A percentile compares a stretch with the other conserved stretches of the same genome.
These are phyloP conservation scores for Apophysomyces sp. DNA, from an alignment of 371 early-diverging fungal genomes.

Conservation along the genomic window DNA sequence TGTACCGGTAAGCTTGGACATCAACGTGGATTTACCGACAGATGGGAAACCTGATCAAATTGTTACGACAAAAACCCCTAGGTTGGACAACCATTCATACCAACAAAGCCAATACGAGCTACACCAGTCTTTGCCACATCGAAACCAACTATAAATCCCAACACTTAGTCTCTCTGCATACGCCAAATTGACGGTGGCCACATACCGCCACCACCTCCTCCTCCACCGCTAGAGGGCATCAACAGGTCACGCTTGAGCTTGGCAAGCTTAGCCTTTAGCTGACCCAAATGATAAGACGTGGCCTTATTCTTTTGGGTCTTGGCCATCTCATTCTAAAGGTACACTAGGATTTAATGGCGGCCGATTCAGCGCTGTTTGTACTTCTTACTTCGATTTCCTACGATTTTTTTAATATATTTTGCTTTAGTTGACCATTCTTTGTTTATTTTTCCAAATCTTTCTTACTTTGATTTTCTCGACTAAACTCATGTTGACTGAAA, in stretches of 20 bases:
- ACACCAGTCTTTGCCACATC: conserved; percentile 98
- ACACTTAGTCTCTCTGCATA: neutral
- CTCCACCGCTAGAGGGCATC: conserved; percentile 81
- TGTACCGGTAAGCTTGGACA: conserved; percentile 98
- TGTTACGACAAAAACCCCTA: conserved; percentile 57
- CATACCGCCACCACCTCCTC: conserved; percentile 66
- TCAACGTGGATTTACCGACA: conserved; percentile 96
- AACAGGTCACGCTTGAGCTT: conserved; percentile 94
- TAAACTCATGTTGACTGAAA: conserved; percentile 6
- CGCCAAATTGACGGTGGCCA: neutral
- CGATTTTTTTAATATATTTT: neutral
- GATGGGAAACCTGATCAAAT: conserved; percentile 96
- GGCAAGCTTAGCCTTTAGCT: conserved; percentile 98
- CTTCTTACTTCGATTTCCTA: conserved; percentile 69
- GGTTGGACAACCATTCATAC: no score
- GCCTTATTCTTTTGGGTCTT: conserved; percentile 85
- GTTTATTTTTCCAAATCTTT: neutral
- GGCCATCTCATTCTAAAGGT: conserved; percentile 61
- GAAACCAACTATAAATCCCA: conserved; percentile 72
- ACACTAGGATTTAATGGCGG: neutral
- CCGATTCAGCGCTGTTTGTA: conserved; percentile 20
- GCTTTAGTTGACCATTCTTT: neutral
- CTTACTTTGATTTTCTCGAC: conserved; percentile 22
- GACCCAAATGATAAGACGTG: conserved; percentile 98
- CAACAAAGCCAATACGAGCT: conserved; percentile 80